Evolutionary conservation across 495 filamentous ascomycete species (phyloP), one percentile per base, ranked within the genome.

Genomic region (Lasiosphaeria ovina): DNA sequence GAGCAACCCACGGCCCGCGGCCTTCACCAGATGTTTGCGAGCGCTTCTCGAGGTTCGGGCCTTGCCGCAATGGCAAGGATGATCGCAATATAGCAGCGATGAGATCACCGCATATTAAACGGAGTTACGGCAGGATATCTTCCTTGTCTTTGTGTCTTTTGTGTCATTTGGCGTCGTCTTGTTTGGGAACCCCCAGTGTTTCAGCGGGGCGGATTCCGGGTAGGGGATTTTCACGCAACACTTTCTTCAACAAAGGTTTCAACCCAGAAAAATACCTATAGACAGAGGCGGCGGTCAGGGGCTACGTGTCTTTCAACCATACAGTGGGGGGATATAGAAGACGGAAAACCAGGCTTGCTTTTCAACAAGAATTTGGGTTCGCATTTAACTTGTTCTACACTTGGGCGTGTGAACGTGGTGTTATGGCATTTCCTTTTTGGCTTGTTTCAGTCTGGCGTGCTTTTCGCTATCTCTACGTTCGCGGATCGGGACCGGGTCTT

Each of bases 331-430:
- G 36, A 49, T 9, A 42, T 24, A 7, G 31, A 12, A 35, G 1
- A 35, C 35, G 45, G 45, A 34, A 35, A 45, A 54, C 4, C 31
- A 8, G 55, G 12, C 17, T 35, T 31, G 53, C 3, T 38, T 50
- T 60, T 55, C 58, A 60, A 60, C 59, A 61, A 56, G 32, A 42
- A 60, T 42, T 50, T 40, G 17, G 52, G 14, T 14, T 40, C 24
- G 40, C 10, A 55, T 32, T 45, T 55, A 3, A 14, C 12, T 16
- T 34, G 35, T 54, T 54, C 6, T 34, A 57, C 42, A 36, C 45
- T 44, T 47, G 17, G 59, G 59, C 56, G 59, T 24, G 24, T 24
- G 24, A 24, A 24, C 24, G 24, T 24, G 24, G 24, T 24, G 24
- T 24, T 24, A 2, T 24, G 24, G 24, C 2, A 24, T 24, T 24